Percentiles rank a stretch among this genome's conserved stretches.
phyloP scores from a whole-genome alignment of 2,329 filamentous ascomycete genomes.

The Raffaelea albimanens region DNA sequence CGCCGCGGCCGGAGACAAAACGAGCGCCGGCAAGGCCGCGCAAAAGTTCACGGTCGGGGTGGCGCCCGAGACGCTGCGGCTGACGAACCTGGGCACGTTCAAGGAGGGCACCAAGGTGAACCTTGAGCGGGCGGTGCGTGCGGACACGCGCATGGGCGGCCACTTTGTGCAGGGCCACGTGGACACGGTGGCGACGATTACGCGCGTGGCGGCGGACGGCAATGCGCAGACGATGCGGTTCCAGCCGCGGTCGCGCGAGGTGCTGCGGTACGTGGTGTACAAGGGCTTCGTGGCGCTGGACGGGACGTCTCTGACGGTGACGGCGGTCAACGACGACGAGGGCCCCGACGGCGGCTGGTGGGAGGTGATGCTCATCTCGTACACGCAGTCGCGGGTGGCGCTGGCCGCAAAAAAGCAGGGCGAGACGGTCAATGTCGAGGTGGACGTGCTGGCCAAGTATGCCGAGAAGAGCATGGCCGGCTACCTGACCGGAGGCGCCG shows the following conservation, averaged over 20 bases:
- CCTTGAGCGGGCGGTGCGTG: constrained; percentile 85
- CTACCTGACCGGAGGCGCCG: constrained; percentile 53
- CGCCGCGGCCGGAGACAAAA: constrained; percentile 19
- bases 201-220: constrained; percentile 67
- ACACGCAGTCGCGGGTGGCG: constrained; percentile 89
- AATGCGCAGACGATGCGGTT: constrained; percentile 86
- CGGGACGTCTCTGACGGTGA: constrained; percentile 89
- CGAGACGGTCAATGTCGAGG: constrained; percentile 83
- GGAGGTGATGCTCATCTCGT: constrained; percentile 96
- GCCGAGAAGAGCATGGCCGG: constrained; percentile 82
- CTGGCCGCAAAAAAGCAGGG: constrained; percentile 69
- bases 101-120: constrained; percentile 63
- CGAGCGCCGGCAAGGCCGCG: too few relatives aligned
- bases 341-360: constrained; percentile 67
- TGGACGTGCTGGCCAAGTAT: constrained; percentile 80
- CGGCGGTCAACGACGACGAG: constrained; percentile 67
- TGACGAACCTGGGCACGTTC: constrained; percentile 85
- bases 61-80: constrained; percentile 87
- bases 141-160: constrained; percentile 90
- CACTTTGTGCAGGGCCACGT: constrained; percentile 98
- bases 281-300: constrained; percentile 95
- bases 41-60: constrained; percentile 76
- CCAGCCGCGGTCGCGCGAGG: constrained; percentile 50
- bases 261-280: constrained; percentile 84
- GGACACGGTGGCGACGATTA: constrained; percentile 74